These are phyloP conservation scores for Aspergillus caelatus DNA, from an alignment of 2,329 filamentous ascomycete genomes.

Conservation along the genomic window DNA sequence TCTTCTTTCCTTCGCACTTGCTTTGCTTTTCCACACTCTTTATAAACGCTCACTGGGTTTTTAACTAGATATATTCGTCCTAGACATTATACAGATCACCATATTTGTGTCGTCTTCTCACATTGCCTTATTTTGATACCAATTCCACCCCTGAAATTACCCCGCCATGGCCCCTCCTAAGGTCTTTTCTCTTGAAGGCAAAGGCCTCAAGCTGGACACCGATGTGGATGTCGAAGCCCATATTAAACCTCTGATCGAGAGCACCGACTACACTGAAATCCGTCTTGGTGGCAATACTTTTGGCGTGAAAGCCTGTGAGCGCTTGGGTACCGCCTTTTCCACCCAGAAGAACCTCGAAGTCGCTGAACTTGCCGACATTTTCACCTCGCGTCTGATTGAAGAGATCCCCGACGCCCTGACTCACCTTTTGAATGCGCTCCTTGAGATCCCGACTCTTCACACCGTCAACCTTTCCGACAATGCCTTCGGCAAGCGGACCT, in stretches of 20 bases:
- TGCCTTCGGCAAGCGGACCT: constrained; percentile 93
- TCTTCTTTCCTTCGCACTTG: neutral
- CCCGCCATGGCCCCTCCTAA: constrained; percentile 57
- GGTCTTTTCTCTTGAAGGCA: constrained; percentile 85
- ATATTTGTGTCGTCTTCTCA: neutral
- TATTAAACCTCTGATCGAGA: constrained; percentile 72
- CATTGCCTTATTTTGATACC: neutral
- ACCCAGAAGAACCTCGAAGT: constrained; percentile 80
- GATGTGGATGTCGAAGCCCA: constrained; percentile 84
- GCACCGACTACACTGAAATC: constrained; percentile 75
- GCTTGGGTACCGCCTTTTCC: constrained; percentile 78
- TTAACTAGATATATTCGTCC: neutral
- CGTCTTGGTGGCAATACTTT: constrained; percentile 88
- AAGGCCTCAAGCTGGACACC: constrained; percentile 87
- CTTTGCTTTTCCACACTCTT: neutral
- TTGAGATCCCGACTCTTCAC: constrained; percentile 81
- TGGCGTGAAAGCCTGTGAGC: constrained; percentile 83
- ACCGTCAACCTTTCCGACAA: constrained; percentile 98
- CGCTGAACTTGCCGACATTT: constrained; percentile 95
- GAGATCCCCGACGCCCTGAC: constrained; percentile 92
- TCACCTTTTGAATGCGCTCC: constrained; percentile 79
- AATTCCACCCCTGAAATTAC: constrained; percentile 31
- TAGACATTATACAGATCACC: neutral
- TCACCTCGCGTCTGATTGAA: constrained; percentile 87
- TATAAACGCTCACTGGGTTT: neutral